Evolutionary conservation across 75 land plant genomes (phyloP), one percentile per base, ranked within the genome.

Genomic region (Selaginella tamariscina): DNA sequence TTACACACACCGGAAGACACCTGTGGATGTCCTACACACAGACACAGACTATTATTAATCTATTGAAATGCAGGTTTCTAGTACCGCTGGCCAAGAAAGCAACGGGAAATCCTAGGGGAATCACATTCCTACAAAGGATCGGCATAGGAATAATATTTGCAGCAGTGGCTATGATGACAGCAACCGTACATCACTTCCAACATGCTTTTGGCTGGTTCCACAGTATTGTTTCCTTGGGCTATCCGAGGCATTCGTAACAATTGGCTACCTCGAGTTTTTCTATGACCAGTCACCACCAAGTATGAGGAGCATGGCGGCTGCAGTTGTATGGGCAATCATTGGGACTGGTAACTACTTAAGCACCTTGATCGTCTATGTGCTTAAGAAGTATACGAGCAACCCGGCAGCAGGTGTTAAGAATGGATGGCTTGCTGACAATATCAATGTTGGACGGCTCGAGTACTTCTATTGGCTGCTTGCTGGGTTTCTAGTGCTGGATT

Each of bases 81-180:
- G 49, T 39, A 5, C 49, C 49, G 49, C 49, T 39, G 49, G 49
- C 49, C 49, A 15, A 5, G 11, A 39, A 39, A 15, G 49, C 15
- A 5, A 39, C 49, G 26, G 75, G 74, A 27, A 59, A 79, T 31
- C 85, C 84, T n/a, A 67, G 29, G 39, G 91, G 91, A 1, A 77
- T 88, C 29, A 68, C 84, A 11, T 82, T 82, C 49, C 68, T 88
- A 5, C 91, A 85, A 54, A 66, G 91, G 28, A 79, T 88, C 11
- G 91, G 91, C 13, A 33, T 75, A 8, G 91, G 91, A 0, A 56
- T 84, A 18, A 24, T 77, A 0, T 70, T 85, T 66, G 81, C 88
- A 24, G 74, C 82, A 2, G 15, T 77, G 27, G 85, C 92, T 23
- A 88, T 88, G 92, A 84, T 76, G 21, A 68, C 75, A 0, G 92